phyloP scores from a whole-genome alignment of 164 flowering plant genomes.

The Paratinospora sagittata region DNA sequence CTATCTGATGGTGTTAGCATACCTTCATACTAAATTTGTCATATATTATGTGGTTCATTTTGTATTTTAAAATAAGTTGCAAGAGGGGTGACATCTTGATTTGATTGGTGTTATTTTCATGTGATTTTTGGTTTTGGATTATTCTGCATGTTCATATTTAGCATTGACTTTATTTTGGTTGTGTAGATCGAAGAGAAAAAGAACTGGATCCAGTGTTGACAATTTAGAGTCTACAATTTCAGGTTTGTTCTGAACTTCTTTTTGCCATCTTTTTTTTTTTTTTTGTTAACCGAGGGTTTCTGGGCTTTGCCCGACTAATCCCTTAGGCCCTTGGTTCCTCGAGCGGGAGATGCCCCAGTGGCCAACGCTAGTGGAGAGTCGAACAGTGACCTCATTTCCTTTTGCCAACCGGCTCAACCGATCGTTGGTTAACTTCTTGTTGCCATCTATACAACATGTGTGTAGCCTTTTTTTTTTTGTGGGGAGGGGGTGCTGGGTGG shows the following conservation, averaged over 20 bases:
- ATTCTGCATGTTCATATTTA: neutral
- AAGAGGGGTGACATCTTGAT: neutral
- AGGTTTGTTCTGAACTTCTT: constrained; percentile 28
- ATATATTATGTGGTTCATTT: no score
- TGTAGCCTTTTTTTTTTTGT: neutral
- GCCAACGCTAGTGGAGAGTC: no score
- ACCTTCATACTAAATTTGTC: no score
- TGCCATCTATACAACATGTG: neutral
- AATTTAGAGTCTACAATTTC: constrained; percentile 45
- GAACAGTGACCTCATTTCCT: no score
- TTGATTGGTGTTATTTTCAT: neutral
- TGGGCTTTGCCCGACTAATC: no score
- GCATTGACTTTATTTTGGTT: neutral
- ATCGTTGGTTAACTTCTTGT: no score
- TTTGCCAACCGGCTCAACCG: no score
- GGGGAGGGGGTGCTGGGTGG: no score
- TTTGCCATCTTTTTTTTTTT: no score
- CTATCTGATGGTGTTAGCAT: neutral
- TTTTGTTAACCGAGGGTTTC: no score
- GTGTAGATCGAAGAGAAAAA: constrained; percentile 63
- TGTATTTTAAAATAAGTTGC: neutral
- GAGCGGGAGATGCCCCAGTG: no score
- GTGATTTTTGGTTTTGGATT: neutral
- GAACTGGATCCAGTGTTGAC: constrained; percentile 50
- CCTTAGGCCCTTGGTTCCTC: no score